phyloP scores from a whole-genome alignment of 2,329 filamentous ascomycete genomes.

The Neonectria ditissima region DNA sequence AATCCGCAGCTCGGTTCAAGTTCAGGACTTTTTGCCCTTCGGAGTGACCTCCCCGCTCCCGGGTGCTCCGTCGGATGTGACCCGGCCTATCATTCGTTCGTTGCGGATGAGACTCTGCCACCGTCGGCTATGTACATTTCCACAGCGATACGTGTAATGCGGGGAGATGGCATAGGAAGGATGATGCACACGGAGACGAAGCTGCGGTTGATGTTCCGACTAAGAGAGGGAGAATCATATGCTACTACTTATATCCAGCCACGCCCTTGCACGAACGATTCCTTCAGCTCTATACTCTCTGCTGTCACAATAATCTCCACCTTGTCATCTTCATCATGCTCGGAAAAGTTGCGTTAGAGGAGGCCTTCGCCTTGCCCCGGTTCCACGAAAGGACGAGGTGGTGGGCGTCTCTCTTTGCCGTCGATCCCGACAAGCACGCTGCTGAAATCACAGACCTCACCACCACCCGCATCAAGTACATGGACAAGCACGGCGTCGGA shows the following conservation, averaged over 20 bases:
- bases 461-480: conserved; percentile 55
- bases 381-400: conserved; percentile 69
- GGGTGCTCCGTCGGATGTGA: neutral
- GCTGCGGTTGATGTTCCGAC: neutral
- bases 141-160: neutral
- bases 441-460: conserved; percentile 62
- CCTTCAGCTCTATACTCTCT: neutral
- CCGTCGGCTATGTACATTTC: neutral
- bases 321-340: conserved; percentile 55
- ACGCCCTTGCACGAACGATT: neutral
- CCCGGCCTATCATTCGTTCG: neutral
- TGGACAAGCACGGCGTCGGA: conserved; percentile 60
- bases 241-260: neutral
- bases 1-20: too few species aligned
- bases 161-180: neutral
- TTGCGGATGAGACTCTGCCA: neutral
- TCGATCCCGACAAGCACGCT: conserved; percentile 69
- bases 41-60: neutral
- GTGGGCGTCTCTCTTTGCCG: conserved; percentile 71
- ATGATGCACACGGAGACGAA: neutral
- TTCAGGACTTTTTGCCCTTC: too few species aligned
- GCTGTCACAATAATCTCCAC: neutral
- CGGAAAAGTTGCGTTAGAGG: conserved; percentile 72
- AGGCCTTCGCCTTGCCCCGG: conserved; percentile 70
- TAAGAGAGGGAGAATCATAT: neutral